Conservation (phyloP, 1,284 basidiomycete species). For the Sphagnurus paluster region DNA sequence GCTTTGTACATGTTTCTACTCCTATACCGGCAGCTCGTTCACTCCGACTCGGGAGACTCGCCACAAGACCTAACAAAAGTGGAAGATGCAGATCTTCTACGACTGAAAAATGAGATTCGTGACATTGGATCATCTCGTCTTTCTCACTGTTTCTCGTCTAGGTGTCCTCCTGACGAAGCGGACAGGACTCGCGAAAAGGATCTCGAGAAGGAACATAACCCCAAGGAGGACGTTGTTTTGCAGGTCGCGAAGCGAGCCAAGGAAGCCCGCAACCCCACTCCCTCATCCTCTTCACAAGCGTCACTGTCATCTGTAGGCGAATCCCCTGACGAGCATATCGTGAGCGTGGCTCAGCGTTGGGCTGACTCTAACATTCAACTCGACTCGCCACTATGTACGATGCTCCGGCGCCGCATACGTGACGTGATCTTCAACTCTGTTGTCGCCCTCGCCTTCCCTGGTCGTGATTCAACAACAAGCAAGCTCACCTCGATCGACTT, state of each 20-base stretch:
- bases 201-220: constrained; percentile 44
- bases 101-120: constrained; percentile 75
- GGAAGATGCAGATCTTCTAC: constrained; percentile 51
- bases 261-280: constrained; percentile 34
- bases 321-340: constrained; percentile 49
- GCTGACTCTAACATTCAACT: constrained; percentile 58
- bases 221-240: constrained; percentile 61
- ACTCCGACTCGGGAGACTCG: constrained; percentile 39
- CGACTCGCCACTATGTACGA: constrained; percentile 51
- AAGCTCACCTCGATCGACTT: constrained; percentile 27
- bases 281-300: constrained; percentile 7
- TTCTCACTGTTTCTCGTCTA: constrained; percentile 49
- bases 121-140: constrained; percentile 67
- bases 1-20: constrained; percentile 81
- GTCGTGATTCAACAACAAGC: constrained; percentile 33
- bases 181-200: constrained; percentile 30
- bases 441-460: constrained; percentile 49
- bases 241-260: constrained; percentile 67
- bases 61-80: constrained; percentile 31
- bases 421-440: constrained; percentile 66
- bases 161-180: constrained; percentile 23
- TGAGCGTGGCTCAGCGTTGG: constrained; percentile 66
- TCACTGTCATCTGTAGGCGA: constrained; percentile 25
- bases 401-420: constrained; percentile 63
- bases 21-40: constrained; percentile 75